These are phyloP conservation scores for Apophysomyces trapeziformis DNA, from an alignment of 371 early-diverging fungal species.

Conservation along the genomic window DNA sequence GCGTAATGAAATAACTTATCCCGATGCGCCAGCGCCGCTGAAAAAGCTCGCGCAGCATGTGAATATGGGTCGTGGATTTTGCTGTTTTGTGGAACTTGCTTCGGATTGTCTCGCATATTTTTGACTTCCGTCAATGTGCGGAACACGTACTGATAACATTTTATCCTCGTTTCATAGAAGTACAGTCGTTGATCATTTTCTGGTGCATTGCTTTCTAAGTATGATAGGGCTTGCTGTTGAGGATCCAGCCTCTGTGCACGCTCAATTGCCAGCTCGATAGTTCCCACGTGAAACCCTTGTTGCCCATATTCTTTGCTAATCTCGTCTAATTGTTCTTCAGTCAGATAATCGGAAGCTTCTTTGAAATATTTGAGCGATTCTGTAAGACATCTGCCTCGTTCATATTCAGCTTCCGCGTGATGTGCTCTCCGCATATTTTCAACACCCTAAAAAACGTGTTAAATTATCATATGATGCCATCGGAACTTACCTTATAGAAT, in stretches of 20 bases:
- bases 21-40: constrained; percentile 39
- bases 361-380: constrained; percentile 68
- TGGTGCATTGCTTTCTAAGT: constrained; percentile 39
- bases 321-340: constrained; percentile 61
- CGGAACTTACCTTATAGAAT: constrained; percentile 65
- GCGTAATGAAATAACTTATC: constrained; percentile 74
- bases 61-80: constrained; percentile 14
- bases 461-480: neutral
- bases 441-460: constrained; percentile 41
- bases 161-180: constrained; percentile 40
- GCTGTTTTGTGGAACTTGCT: constrained; percentile 7
- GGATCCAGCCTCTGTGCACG: constrained; percentile 74
- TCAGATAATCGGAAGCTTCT: constrained; percentile 35
- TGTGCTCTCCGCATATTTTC: constrained; percentile 61
- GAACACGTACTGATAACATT: constrained; percentile 54
- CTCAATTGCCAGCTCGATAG: constrained; percentile 70
- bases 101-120: constrained; percentile 17
- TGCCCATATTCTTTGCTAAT: constrained; percentile 60
- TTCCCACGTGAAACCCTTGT: constrained; percentile 59
- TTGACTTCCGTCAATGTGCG: constrained; percentile 30
- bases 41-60: constrained; percentile 37
- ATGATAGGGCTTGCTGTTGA: constrained; percentile 54
- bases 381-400: constrained; percentile 48
- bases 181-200: constrained; percentile 33
- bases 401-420: constrained; percentile 47